Evolutionary conservation across 495 filamentous ascomycete genomes (phyloP).

Genomic region (Penicillium verhagenii): DNA sequence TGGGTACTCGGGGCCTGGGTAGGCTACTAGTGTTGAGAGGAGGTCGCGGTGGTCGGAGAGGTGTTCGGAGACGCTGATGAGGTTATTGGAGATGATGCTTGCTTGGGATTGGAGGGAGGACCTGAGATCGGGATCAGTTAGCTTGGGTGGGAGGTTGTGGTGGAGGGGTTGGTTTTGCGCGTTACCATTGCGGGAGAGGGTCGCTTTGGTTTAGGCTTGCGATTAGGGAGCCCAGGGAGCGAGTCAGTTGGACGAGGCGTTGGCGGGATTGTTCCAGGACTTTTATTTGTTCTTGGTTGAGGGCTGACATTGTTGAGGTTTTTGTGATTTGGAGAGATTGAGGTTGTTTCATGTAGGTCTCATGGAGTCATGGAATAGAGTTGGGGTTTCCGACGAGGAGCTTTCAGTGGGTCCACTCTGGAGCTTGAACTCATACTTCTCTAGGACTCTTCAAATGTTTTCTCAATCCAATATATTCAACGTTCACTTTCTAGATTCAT

Average conservation of each 20-base stretch:
- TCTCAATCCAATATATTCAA: too few relatives aligned
- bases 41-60: conserved; percentile 57
- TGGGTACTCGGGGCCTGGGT: conserved; percentile 75
- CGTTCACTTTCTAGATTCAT: too few relatives aligned
- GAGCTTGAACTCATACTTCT: too few relatives aligned
- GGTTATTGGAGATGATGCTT: conserved; percentile 62
- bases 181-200: conserved; percentile 62
- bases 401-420: too few relatives aligned
- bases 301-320: conserved; percentile 30
- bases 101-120: conserved; percentile 67
- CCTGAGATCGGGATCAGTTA: conserved; percentile 35
- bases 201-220: conserved; percentile 50
- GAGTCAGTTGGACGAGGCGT: conserved; percentile 65
- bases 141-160: not conserved
- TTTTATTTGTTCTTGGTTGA: conserved; percentile 61
- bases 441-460: too few relatives aligned
- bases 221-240: conserved; percentile 63
- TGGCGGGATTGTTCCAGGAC: conserved; percentile 73
- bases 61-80: conserved; percentile 58
- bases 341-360: not conserved
- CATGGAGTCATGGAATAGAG: not conserved
- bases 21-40: conserved; percentile 61
- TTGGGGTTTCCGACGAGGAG: too few relatives aligned
- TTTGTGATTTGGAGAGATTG: conserved; percentile 3
- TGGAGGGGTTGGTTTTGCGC: conserved; percentile 5